A percentile compares a stretch with the other conserved stretches of the same genome.
Evolutionary conservation across 106 monocot species (phyloP).

Genomic region (Hemerocallis citrina): DNA sequence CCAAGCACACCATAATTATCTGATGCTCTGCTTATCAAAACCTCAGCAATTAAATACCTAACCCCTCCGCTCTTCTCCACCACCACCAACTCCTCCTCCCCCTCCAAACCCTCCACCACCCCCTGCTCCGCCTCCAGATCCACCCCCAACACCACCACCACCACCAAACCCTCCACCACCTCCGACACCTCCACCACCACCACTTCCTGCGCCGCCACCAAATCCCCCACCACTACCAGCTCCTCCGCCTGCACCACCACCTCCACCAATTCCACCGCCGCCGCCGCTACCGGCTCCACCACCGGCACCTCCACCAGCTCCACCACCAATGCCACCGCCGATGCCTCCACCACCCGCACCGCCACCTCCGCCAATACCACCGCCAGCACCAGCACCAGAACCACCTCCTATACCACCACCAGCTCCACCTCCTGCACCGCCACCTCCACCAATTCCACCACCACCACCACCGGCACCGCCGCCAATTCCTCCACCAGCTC

Average conservation of each 20-base stretch:
- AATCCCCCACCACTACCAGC: constrained; percentile 12
- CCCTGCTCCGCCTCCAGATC: not conserved
- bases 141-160: constrained; percentile 3
- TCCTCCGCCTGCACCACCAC: too few species aligned
- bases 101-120: not conserved
- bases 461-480: too few species aligned
- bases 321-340: not conserved
- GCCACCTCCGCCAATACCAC: not conserved
- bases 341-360: not conserved
- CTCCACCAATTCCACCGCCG: too few species aligned
- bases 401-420: constrained; percentile 2
- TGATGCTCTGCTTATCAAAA: too few species aligned
- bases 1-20: too few species aligned
- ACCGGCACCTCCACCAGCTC: constrained; percentile 7
- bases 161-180: constrained; percentile 2
- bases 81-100: not conserved
- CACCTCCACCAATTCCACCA: too few species aligned
- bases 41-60: too few species aligned
- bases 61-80: too few species aligned
- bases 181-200: constrained; percentile 1
- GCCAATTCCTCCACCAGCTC: not conserved
- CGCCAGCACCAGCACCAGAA: too few species aligned
- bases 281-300: not conserved
- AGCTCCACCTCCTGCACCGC: not conserved
- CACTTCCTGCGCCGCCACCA: constrained; percentile 1